Conservation (phyloP, 2,329 filamentous ascomycete genomes). For the Xylariales sp. region DNA sequence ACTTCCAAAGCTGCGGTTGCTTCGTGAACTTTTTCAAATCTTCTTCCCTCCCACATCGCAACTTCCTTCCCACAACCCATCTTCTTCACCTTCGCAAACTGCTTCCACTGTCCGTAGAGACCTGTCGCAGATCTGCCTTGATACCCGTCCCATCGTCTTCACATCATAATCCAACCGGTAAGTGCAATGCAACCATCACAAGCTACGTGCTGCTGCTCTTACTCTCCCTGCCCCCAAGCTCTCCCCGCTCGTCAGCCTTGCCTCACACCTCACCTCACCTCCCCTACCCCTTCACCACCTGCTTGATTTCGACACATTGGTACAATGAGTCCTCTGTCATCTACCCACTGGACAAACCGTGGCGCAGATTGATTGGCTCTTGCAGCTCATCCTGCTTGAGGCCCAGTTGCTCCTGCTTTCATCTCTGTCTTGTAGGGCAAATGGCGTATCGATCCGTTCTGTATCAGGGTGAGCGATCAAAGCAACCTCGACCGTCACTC, state of each 20-base stretch:
- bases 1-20: neutral
- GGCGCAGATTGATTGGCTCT: too few relatives aligned
- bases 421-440: too few relatives aligned
- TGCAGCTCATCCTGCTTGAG: too few relatives aligned
- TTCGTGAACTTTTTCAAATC: conserved; percentile 8
- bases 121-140: conserved; percentile 4
- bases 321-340: too few relatives aligned
- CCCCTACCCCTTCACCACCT: too few relatives aligned
- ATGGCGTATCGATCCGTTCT: too few relatives aligned
- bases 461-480: too few relatives aligned
- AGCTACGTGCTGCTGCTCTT: conserved; percentile 8
- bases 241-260: conserved; percentile 9
- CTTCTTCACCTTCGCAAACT: neutral
- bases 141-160: conserved; percentile 11
- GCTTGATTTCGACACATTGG: too few relatives aligned
- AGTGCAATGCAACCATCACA: conserved; percentile 2
- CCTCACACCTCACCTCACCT: neutral
- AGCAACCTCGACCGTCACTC: too few relatives aligned
- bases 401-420: too few relatives aligned
- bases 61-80: neutral
- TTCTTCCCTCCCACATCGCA: conserved; percentile 6
- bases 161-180: too few relatives aligned
- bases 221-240: neutral
- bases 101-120: neutral
- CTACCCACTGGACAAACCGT: too few relatives aligned